These are phyloP conservation scores for Lichtheimia ornata DNA, from an alignment of 371 early-diverging fungal genomes.

Conservation along the genomic window DNA sequence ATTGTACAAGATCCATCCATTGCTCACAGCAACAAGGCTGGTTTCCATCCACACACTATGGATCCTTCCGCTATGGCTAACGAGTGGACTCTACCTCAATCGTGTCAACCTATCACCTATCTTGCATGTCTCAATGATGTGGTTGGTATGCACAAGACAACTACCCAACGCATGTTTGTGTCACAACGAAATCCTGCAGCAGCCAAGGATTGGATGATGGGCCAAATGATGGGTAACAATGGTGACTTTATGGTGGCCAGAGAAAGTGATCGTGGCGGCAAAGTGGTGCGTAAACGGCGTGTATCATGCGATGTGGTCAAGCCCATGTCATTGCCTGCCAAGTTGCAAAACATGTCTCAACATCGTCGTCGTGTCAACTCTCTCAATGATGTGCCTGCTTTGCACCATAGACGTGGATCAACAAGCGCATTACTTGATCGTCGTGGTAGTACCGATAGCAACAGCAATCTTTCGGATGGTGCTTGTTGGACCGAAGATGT, in stretches of 20 bases:
- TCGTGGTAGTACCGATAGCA: conserved; percentile 14
- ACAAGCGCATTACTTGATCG: conserved; percentile 6
- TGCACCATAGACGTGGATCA: conserved; percentile 4
- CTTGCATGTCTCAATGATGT: conserved; percentile 77
- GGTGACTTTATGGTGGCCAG: conserved; percentile 18
- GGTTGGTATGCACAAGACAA: conserved; percentile 77
- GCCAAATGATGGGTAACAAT: not conserved
- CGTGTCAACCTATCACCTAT: conserved; percentile 58
- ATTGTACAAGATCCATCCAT: conserved; percentile 54
- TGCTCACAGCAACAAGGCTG: conserved; percentile 30
- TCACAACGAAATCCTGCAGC: conserved; percentile 9
- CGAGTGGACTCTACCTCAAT: conserved; percentile 42
- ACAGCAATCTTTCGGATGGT: conserved; percentile 26
- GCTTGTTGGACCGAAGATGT: conserved; percentile 83
- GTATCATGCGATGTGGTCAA: conserved; percentile 46
- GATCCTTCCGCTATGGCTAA: conserved; percentile 12
- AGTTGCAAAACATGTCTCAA: conserved; percentile 6
- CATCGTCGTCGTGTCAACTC: conserved; percentile 49
- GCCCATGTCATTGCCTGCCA: conserved; percentile 9
- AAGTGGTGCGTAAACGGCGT: conserved; percentile 43
- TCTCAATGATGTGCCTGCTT: conserved; percentile 27
- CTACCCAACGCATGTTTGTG: conserved; percentile 46
- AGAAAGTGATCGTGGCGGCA: conserved; percentile 21
- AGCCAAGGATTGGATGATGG: conserved; percentile 12
- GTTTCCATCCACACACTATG: conserved; percentile 34